Conservation (phyloP, 148 eudicot genomes). For the Beta vulgaris region DNA sequence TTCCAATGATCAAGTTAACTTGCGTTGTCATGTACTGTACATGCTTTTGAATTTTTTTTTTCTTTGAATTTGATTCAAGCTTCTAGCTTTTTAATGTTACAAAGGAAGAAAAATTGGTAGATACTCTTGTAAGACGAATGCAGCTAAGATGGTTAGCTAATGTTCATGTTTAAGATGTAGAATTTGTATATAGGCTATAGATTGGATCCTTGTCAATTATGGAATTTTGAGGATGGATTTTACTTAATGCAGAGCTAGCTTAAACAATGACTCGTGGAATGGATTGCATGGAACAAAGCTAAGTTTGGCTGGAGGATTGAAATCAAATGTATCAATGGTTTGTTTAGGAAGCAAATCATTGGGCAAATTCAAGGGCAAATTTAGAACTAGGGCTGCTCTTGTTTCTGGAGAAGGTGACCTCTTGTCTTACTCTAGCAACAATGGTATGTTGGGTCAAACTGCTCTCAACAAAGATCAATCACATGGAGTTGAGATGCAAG, state of each 20-base stretch:
- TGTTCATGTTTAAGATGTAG: not conserved
- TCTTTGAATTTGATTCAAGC: slow-evolving; percentile 3
- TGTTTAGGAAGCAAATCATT: slow-evolving; percentile 36
- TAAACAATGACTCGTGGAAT: slow-evolving; percentile 39
- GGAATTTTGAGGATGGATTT: slow-evolving; percentile 14
- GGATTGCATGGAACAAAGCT: slow-evolving; percentile 39
- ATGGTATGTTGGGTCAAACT: slow-evolving; percentile 23
- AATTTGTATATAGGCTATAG: not conserved
- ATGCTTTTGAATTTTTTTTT: not conserved
- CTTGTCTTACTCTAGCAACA: slow-evolving; percentile 39
- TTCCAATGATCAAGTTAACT: not conserved
- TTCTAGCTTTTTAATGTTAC: not conserved
- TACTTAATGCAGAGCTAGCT: slow-evolving; percentile 32
- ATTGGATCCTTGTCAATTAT: not conserved
- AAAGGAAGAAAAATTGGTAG: not conserved
- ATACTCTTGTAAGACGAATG: not conserved
- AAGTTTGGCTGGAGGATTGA: slow-evolving; percentile 35
- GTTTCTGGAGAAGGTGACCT: slow-evolving; percentile 66
- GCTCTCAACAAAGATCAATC: slow-evolving; percentile 34
- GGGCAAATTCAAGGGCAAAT: slow-evolving; percentile 29
- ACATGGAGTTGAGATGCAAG: slow-evolving; percentile 59
- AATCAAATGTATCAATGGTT: slow-evolving; percentile 33
- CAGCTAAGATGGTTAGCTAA: not conserved
- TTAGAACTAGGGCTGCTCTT: slow-evolving; percentile 50
- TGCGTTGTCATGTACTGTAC: not conserved